Evolutionary conservation across 192 early-diverging fungal genomes (phyloP).

Genomic region (Coemansia sp.): DNA sequence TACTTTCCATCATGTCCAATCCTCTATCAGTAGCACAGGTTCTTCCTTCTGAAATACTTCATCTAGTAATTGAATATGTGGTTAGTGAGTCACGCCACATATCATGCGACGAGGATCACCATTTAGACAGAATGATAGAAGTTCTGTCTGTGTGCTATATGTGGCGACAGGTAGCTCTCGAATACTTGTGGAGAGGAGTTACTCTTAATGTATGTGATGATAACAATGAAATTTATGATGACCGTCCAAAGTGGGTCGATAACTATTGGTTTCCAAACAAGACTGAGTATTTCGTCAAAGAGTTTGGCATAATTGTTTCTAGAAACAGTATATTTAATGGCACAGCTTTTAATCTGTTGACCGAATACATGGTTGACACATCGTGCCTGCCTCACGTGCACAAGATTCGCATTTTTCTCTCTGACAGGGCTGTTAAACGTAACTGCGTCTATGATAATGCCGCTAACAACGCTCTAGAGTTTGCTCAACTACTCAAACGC

Average conservation of each 20-base stretch:
- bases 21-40: background rate
- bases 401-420: background rate
- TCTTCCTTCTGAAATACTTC: background rate
- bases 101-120: background rate
- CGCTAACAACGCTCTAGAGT: background rate
- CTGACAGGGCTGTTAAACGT: background rate
- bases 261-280: background rate
- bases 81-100: background rate
- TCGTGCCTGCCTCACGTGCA: background rate
- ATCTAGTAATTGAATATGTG: background rate
- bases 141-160: background rate
- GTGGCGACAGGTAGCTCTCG: background rate
- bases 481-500: background rate
- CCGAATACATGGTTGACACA: background rate
- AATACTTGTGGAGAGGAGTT: background rate
- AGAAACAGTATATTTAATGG: background rate
- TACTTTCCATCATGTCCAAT: background rate
- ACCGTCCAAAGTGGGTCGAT: background rate
- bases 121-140: background rate
- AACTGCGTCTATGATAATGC: background rate
- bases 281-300: background rate
- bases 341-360: background rate
- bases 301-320: background rate
- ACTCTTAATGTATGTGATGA: background rate
- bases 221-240: background rate